Evolutionary conservation across 805 yeast species (phyloP), one percentile per base, ranked within the genome.

Genomic region (Cyberlindnera nakhonratchasimensis): DNA sequence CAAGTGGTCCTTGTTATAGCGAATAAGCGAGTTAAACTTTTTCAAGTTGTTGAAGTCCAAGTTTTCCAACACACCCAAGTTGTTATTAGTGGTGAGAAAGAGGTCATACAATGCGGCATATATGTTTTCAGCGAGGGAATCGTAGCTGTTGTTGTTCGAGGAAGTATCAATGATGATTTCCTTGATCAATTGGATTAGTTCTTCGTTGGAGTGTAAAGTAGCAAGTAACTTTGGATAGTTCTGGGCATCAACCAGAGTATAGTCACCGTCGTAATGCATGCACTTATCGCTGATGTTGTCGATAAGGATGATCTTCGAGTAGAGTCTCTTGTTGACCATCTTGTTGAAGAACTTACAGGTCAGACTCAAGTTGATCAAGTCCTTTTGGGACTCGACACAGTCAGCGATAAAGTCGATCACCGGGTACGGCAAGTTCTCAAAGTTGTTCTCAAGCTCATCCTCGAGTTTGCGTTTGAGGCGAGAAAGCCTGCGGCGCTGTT

Each of bases 81-180:
- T 58, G 33, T 58, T 58, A 40, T 58, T 48, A 20, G 48, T 53
- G 1, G 57, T 58, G 32, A 58, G 35, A 39, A 58, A 55, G 11
- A 58, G 34, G 21, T 58, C 62, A 33, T 58, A 58, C 13, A 58
- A 29, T 0, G 59, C 48, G 10, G 47, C 50, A 33, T 54, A 58
- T 14, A 55, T 44, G 29, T 57, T 54, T 8, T 42, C 45, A 19
- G 23, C 29, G 12, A 57, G 43, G 6, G 54, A 48, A 32, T 58
- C 61, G 39, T 56, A 55, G 18, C 59, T 44, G 38, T 40, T 26
- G 19, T 43, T 46, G 28, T 51, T 47, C 1, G 58, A 47, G 7
- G 60, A 54, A 0, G 64, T 58, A 23, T 54, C 55, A 37, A 59
- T 57, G 18, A 56, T 43, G n/a, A 59, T 54, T 39, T 57, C 58